Evolutionary conservation across 352 stramenopile genomes (phyloP).

Genomic region (Globisporangium sylvaticum): DNA sequence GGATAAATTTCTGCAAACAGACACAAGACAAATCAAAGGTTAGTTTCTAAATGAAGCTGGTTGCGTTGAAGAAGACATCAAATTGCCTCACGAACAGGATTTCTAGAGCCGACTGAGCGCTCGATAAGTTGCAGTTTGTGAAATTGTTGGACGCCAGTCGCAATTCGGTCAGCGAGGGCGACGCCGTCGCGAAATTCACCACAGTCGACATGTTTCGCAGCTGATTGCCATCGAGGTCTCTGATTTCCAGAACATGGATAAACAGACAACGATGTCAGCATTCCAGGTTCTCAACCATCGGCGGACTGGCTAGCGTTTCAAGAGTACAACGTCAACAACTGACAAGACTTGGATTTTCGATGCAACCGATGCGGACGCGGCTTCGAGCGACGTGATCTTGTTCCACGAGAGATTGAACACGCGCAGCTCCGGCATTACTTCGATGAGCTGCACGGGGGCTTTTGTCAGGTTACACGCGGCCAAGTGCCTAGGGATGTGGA

Average conservation of each 20-base stretch:
- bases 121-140: constrained; percentile 12
- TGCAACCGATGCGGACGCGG: neutral
- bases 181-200: constrained; percentile 1
- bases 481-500: constrained; percentile 11
- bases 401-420: constrained; percentile 24
- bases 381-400: constrained; percentile 12
- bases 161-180: constrained; percentile 14
- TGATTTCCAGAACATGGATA: neutral
- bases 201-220: constrained; percentile 14
- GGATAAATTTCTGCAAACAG: constrained; percentile 18
- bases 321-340: neutral
- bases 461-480: constrained; percentile 13
- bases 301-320: neutral
- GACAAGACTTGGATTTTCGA: constrained; percentile 17
- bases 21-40: neutral
- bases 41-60: neutral
- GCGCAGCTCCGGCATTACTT: constrained; percentile 13
- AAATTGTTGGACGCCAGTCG: constrained; percentile 19
- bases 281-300: neutral
- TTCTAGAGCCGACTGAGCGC: constrained; percentile 6
- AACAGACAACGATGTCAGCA: neutral
- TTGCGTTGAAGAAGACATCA: neutral
- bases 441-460: constrained; percentile 4
- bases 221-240: constrained; percentile 21
- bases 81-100: constrained; percentile 9